Evolutionary conservation across 169 alveolate genomes (phyloP).

Genomic region (Sarcocystis neurona): DNA sequence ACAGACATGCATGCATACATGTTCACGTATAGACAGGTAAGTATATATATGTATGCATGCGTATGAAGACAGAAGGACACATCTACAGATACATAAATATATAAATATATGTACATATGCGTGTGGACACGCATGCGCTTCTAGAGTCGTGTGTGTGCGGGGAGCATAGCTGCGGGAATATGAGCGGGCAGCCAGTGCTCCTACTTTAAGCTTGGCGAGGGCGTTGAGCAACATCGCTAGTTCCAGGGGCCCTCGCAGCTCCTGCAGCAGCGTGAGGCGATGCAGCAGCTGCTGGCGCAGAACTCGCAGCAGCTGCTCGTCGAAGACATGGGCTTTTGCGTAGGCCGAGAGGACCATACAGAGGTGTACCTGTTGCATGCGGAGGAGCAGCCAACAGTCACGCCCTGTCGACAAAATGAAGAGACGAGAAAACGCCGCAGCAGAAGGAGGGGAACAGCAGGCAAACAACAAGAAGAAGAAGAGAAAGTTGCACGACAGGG

Average conservation of each 20-base stretch:
- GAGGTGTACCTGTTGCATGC: conserved; percentile 56
- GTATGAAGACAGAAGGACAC: not conserved
- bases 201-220: conserved; percentile 46
- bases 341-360: conserved; percentile 75
- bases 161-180: not conserved
- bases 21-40: too few species aligned
- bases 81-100: not conserved
- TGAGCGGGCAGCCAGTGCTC: not conserved
- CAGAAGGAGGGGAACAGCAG: not conserved
- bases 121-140: not conserved
- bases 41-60: too few species aligned
- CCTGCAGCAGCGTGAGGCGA: conserved; percentile 64
- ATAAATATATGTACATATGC: not conserved
- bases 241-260: conserved; percentile 66
- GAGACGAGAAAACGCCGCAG: not conserved
- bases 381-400: too few species aligned
- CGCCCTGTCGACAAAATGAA: too few species aligned
- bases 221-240: conserved; percentile 71
- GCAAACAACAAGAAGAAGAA: too few species aligned
- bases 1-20: too few species aligned
- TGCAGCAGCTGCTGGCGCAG: conserved; percentile 36
- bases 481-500: too few species aligned
- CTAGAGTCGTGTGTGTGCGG: not conserved
- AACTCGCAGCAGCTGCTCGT: not conserved
- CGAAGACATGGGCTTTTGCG: conserved; percentile 60